Percentiles rank a stretch among this genome's conserved stretches.
phyloP scores from a whole-genome alignment of 495 filamentous ascomycete species.

The Antarctomyces pellizariae region DNA sequence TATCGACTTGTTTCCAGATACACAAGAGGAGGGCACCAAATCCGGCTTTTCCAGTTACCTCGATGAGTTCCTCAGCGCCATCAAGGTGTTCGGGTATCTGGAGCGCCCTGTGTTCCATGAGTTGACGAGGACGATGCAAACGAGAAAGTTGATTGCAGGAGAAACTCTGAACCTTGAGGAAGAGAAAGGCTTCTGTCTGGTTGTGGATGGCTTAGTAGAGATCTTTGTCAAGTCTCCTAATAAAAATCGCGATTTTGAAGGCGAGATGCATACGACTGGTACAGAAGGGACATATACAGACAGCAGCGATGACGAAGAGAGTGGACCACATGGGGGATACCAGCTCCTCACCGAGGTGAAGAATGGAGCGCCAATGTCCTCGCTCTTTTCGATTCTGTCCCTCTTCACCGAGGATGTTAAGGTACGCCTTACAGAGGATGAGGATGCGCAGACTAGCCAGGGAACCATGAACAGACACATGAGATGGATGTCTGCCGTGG shows the following conservation, averaged over 20 bases:
- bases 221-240: conserved; percentile 89
- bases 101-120: conserved; percentile 95
- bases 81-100: conserved; percentile 95
- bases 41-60: conserved; percentile 82
- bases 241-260: conserved; percentile 21
- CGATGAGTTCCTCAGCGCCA: conserved; percentile 95
- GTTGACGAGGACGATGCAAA: conserved; percentile 93
- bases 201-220: conserved; percentile 90
- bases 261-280: conserved; percentile 10
- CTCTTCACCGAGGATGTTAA: conserved; percentile 90
- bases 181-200: conserved; percentile 92
- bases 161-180: conserved; percentile 89
- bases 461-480: not conserved
- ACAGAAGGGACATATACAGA: conserved; percentile 1
- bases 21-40: conserved; percentile 74
- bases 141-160: conserved; percentile 80
- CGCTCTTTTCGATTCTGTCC: conserved; percentile 86
- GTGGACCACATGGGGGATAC: conserved; percentile 28
- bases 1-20: conserved; percentile 82
- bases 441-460: conserved; percentile 16
- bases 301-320: conserved; percentile 11
- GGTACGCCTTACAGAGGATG: conserved; percentile 40
- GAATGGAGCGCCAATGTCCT: conserved; percentile 96
- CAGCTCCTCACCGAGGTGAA: conserved; percentile 93
- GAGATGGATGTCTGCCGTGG: conserved; percentile 5